Base-by-base conservation (phyloP, 352 stramenopile genomes). In the Phytophthora pluvialis region DNA sequence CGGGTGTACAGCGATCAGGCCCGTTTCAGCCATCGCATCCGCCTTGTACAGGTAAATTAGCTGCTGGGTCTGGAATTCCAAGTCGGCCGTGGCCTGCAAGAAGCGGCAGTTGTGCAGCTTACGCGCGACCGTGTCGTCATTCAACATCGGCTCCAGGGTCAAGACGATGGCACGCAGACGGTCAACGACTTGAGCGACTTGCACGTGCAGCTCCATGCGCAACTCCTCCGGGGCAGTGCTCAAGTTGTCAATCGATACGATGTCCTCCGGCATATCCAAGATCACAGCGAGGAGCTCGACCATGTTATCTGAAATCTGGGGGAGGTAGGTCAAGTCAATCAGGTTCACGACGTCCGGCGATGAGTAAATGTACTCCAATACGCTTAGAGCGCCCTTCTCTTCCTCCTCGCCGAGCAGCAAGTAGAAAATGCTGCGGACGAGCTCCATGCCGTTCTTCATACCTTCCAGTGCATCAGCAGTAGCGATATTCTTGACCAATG, bases 221-320 rank as follows among this genome's bases (percentile, higher is more conserved):
- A 86, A 48, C 16, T 82, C 73, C 26, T 90, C 75, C 3, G 75
- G 65, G 15, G 63, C 62, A 16, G 65, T 50, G 11, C 69, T 67
- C 13, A 79, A 52, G 2, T 56, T 32, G 12, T 90, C 82, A 42
- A 93, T 78, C 4, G 72, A 53, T 21, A 72, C 66, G 33, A 91
- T 72, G 26, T 92, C 81, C 43, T 96, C 88, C 0, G 88, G 88
- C 64, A 96, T 78, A 60, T 96, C 88, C 8, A 96, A 64, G 12
- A 96, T 87, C 3, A 78, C 75, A 3, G 81, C 83, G 4, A 96
- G 60, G 10, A 96, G 62, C 21, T 95, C 87, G 0, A 94, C 83
- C 12, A 91, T 67, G 40, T 91, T 81, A 10, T 94, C 81, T 1
- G 73, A 64, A 10, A 96, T 64, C 28, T 79, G 67, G 4, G 81